Evolutionary conservation across 1,284 basidiomycete genomes (phyloP), one percentile per base, ranked within the genome.

Genomic region (Austroboletus olivaceoglutinosus): DNA sequence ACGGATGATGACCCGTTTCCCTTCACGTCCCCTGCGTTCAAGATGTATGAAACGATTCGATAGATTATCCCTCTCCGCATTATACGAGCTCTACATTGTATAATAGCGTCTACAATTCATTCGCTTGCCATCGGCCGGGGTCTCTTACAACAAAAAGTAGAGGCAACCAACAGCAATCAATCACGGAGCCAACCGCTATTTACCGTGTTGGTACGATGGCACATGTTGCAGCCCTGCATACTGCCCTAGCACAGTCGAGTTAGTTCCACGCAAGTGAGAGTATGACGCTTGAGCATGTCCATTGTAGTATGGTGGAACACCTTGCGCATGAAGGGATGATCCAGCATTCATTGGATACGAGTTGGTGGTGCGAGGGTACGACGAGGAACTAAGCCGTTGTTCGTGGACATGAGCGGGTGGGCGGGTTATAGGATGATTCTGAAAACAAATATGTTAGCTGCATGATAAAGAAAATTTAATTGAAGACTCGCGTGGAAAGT

Each of bases 41-140:
- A 77, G 59, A 84, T 88, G 80, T 89, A 86, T 61, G 86, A 91
- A 70, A 80, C 79, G 40, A 81, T 93, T 58, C 82, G 91, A 56
- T 93, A 69, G 50, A 56, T 55, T 47, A 52, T 48, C 43, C 55
- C 45, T 55, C 47, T 38, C 22, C 44, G 50, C 43, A 69, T 68
- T 63, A 65, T 48, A 44, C 47, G 31, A 60, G 50, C 64, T 66
- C 67, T 69, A 66, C 59, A 62, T 42, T 55, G 54, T 63, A 55
- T 59, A 58, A 45, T 46, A 51, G 18, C 42, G 45, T 55, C 48
- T 51, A 36, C 45, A 48, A 38, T 45, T 53, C 55, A 47, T 53
- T 48, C 36, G 27, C 50, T 37, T 5, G 30, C n/a, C n/a, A n/a
- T n/a, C n/a, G n/a, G n/a, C n/a, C n/a, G n/a, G n/a, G n/a, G 39